Evolutionary conservation across 2,329 filamentous ascomycete genomes (phyloP).

Genomic region (Paradendryphiella salina): DNA sequence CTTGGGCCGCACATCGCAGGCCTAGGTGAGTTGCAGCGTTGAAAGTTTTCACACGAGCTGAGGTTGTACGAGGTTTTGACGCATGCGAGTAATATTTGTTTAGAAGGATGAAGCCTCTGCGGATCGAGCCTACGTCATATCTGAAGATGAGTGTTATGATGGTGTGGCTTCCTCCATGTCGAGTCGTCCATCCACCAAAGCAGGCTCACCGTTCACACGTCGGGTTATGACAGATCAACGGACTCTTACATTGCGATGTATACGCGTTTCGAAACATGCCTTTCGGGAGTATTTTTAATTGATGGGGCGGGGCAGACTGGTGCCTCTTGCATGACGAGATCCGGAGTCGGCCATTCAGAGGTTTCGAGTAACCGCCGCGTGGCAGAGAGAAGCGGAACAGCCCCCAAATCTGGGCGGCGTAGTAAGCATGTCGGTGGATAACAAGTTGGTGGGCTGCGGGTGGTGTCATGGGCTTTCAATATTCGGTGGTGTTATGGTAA

Average conservation of each 20-base stretch:
- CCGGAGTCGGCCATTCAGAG: constrained; percentile 13
- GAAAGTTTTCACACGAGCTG: constrained; percentile 4
- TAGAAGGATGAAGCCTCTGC: not conserved
- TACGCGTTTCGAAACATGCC: not conserved
- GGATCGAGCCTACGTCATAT: not conserved
- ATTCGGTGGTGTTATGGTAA: constrained; percentile 1
- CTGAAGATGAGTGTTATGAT: not conserved
- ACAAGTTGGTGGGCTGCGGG: constrained; percentile 7
- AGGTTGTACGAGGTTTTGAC: not conserved
- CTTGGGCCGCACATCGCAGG: constrained; percentile 16
- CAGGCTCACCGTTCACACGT: constrained; percentile 5
- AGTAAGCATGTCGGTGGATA: constrained; percentile 1
- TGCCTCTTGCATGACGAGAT: constrained; percentile 4
- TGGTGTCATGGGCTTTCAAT: not conserved
- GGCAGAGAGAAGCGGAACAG: constrained; percentile 11
- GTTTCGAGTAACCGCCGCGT: constrained; percentile 21
- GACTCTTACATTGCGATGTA: constrained; percentile 2
- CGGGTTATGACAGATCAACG: constrained; percentile 7
- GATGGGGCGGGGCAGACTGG: constrained; percentile 10
- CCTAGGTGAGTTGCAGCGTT: constrained; percentile 6
- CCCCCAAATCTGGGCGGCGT: constrained; percentile 4
- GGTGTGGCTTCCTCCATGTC: not conserved
- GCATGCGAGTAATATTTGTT: not conserved
- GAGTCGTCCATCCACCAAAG: not conserved
- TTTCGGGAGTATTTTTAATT: constrained; percentile 1